Evolutionary conservation across 2,329 filamentous ascomycete genomes (phyloP).

Genomic region (Grosmannia huntii): DNA sequence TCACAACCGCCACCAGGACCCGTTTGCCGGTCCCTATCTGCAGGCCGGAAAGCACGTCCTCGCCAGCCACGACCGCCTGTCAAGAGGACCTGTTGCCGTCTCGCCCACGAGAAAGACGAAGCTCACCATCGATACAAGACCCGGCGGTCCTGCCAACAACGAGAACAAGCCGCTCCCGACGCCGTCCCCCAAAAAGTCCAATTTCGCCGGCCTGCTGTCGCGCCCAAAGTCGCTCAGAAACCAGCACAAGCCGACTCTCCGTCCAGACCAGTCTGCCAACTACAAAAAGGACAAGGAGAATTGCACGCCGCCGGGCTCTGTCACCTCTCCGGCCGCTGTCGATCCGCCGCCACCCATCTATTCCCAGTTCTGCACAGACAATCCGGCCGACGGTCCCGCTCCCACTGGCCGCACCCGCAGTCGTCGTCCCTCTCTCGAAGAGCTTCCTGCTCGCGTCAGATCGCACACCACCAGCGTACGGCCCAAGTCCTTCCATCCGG

Average conservation of each 20-base stretch:
- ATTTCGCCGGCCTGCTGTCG: conserved; percentile 63
- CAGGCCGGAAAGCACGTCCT: background rate
- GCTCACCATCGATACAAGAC: conserved; percentile 16
- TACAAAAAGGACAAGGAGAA: conserved; percentile 90
- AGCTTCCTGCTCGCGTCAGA: background rate
- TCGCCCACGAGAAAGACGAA: conserved; percentile 58
- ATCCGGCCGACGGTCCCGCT: background rate
- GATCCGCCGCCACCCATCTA: conserved; percentile 63
- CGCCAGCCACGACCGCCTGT: background rate
- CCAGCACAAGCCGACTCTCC: conserved; percentile 43
- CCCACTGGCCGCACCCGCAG: no score
- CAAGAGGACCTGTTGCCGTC: background rate
- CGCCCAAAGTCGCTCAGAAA: conserved; percentile 63
- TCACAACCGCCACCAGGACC: conserved; percentile 36
- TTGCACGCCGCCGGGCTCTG: conserved; percentile 39
- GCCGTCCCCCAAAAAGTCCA: conserved; percentile 32
- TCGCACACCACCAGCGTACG: conserved; percentile 25
- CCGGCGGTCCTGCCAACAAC: background rate
- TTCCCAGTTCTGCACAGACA: conserved; percentile 51
- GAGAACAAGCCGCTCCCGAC: background rate
- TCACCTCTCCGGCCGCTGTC: conserved; percentile 15
- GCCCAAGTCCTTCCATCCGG: conserved; percentile 37
- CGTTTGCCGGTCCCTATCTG: conserved; percentile 14
- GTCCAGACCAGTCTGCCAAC: no score
- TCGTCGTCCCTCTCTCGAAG: background rate